Evolutionary conservation across 371 early-diverging fungal species (phyloP), one percentile per base, ranked within the genome.

Genomic region (Cokeromyces recurvatus): DNA sequence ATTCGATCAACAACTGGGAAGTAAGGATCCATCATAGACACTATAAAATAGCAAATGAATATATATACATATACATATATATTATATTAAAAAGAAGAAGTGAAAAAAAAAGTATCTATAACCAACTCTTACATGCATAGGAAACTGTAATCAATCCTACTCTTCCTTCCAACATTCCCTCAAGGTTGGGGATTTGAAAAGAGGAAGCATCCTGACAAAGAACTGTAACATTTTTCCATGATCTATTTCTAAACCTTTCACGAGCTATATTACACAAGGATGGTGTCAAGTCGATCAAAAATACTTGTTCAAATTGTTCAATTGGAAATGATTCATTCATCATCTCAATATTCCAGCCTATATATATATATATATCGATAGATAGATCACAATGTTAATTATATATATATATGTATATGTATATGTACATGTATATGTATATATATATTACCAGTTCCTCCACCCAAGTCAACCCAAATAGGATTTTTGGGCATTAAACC

Each of bases 391-490:
- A n/a, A n/a, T n/a, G n/a, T n/a, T n/a, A n/a, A n/a, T n/a, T n/a
- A n/a, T n/a, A n/a, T n/a, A n/a, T n/a, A n/a, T n/a, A n/a, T n/a
- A n/a, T n/a, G n/a, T n/a, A n/a, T n/a, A n/a, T n/a, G n/a, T n/a
- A n/a, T n/a, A n/a, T n/a, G n/a, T n/a, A n/a, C n/a, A n/a, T n/a
- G n/a, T n/a, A n/a, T n/a, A n/a, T n/a, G n/a, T n/a, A 16, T 29
- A 3, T 20, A 19, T 19, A 12, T n/a, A 10, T 62, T 77, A 74
- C 87, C 91, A 20, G 92, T 91, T 21, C 92, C 92, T 38, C 90
- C 90, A 49, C 92, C 92, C 39, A 91, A 66, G 48, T 91, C 92
- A 39, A 91, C 67, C 90, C 92, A 91, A 37, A 82, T 61, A 12
- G 79, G 81, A 7, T 60, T 67, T 12, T 55, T 63, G 6, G 27